phyloP scores from a whole-genome alignment of 2,329 filamentous ascomycete genomes.

The Pestalotiopsis sp. region DNA sequence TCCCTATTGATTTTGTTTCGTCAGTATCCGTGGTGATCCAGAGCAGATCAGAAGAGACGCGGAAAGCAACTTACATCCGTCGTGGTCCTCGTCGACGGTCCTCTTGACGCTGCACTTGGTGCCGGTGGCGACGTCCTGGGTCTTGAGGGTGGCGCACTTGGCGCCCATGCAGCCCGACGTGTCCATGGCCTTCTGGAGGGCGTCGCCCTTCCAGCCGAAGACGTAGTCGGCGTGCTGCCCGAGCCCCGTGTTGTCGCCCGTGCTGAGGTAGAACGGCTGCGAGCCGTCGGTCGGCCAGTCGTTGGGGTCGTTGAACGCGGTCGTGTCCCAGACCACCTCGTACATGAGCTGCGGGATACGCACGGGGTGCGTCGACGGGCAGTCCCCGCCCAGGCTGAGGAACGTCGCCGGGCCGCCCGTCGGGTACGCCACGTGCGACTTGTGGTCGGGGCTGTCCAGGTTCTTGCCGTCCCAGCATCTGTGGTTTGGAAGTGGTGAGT shows the following conservation, averaged over 20 bases:
- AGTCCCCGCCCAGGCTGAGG: slow-evolving; percentile 43
- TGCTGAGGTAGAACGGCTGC: slow-evolving; percentile 33
- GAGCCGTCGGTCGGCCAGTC: slow-evolving; percentile 34
- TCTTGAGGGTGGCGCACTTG: slow-evolving; percentile 30
- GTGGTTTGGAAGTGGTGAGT: slow-evolving; percentile 50
- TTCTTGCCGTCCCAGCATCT: slow-evolving; percentile 56
- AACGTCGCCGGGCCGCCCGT: slow-evolving; percentile 18
- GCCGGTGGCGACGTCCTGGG: slow-evolving; percentile 30
- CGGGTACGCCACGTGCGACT: slow-evolving; percentile 55
- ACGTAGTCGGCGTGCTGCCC: slow-evolving; percentile 41
- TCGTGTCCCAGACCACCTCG: slow-evolving; percentile 57
- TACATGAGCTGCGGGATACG: slow-evolving; percentile 63
- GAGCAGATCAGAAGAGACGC: not conserved
- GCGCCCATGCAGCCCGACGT: slow-evolving; percentile 34
- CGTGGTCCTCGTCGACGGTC: slow-evolving; percentile 3
- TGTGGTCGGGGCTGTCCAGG: slow-evolving; percentile 49
- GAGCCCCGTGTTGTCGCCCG: slow-evolving; percentile 35
- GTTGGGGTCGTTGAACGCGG: slow-evolving; percentile 26
- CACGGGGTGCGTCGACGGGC: slow-evolving; percentile 52
- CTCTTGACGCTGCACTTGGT: slow-evolving; percentile 29
- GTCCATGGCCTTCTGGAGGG: slow-evolving; percentile 38
- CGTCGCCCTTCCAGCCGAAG: slow-evolving; percentile 39
- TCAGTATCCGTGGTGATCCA: not conserved
- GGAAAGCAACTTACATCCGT: not conserved
- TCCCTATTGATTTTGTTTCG: not conserved